Evolutionary conservation across 78 protist species (phyloP).

Genomic region (Dictyostelium intermedium): DNA sequence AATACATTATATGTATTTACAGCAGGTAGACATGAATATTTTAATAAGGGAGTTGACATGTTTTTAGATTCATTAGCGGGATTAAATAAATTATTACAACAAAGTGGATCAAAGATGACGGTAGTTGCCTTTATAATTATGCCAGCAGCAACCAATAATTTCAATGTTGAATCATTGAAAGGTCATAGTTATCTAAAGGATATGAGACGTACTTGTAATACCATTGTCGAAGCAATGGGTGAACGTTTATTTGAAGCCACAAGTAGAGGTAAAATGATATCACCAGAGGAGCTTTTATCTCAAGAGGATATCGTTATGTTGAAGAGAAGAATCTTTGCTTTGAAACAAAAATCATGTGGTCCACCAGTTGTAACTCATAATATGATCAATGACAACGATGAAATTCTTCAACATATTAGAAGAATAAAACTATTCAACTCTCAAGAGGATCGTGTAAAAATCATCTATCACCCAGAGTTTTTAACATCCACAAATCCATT

Average conservation of each 20-base stretch:
- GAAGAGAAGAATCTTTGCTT: constrained; percentile 72
- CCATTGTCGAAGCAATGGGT: constrained; percentile 60
- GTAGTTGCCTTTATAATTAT: constrained; percentile 88
- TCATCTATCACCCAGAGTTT: constrained; percentile 93
- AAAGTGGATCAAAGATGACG: constrained; percentile 60
- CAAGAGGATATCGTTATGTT: constrained; percentile 63
- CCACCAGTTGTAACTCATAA: constrained; percentile 93
- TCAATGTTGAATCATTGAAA: constrained; percentile 86
- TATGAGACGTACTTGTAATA: constrained; percentile 74
- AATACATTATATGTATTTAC: constrained; percentile 91
- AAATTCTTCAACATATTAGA: constrained; percentile 66
- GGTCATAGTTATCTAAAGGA: constrained; percentile 82
- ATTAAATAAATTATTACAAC: constrained; percentile 76
- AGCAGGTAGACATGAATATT: constrained; percentile 91
- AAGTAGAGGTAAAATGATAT: constrained; percentile 69
- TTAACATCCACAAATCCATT: constrained; percentile 84
- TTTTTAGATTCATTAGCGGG: constrained; percentile 84
- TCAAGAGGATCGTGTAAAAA: constrained; percentile 84
- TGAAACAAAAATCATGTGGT: constrained; percentile 35
- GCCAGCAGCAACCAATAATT: constrained; percentile 81
- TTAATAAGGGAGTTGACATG: constrained; percentile 90
- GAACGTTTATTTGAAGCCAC: constrained; percentile 77
- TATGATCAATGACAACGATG: constrained; percentile 83
- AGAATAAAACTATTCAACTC: constrained; percentile 74
- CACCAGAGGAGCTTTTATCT: constrained; percentile 45